These are phyloP conservation scores for Penicillium coprophilum DNA, from an alignment of 495 filamentous ascomycete genomes.

Conservation along the genomic window DNA sequence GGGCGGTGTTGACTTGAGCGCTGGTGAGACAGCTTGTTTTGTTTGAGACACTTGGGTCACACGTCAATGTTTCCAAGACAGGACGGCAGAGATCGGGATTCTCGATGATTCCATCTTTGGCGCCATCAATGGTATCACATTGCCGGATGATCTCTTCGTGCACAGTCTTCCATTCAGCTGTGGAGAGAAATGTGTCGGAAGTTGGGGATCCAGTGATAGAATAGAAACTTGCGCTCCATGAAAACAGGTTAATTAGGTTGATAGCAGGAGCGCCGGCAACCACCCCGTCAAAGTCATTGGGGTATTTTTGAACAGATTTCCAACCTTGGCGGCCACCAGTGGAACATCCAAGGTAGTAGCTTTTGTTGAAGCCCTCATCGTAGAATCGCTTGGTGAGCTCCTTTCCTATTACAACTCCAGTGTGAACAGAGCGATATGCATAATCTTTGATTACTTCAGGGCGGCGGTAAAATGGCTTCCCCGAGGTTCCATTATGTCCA, in stretches of 20 bases:
- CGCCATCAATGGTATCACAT: slow-evolving; percentile 65
- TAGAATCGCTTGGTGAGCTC: slow-evolving; percentile 51
- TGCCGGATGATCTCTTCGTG: slow-evolving; percentile 60
- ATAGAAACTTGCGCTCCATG: slow-evolving; percentile 56
- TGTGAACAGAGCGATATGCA: slow-evolving; percentile 49
- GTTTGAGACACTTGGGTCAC: slow-evolving; percentile 33
- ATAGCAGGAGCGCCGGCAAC: slow-evolving; percentile 57
- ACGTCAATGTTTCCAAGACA: slow-evolving; percentile 52
- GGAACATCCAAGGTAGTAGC: slow-evolving; percentile 58
- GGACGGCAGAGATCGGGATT: slow-evolving; percentile 58
- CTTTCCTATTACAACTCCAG: slow-evolving; percentile 53
- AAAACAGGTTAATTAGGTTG: slow-evolving; percentile 51
- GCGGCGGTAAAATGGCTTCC: slow-evolving; percentile 50
- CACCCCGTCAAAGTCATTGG: slow-evolving; percentile 64
- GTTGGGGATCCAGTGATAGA: slow-evolving; percentile 46
- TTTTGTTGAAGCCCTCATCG: slow-evolving; percentile 41
- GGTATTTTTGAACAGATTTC: slow-evolving; percentile 50
- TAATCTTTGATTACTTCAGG: slow-evolving; percentile 53
- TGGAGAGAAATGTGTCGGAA: slow-evolving; percentile 51
- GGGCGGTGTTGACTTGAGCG: slow-evolving; percentile 54
- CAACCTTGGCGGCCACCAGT: slow-evolving; percentile 57
- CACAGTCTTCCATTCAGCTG: slow-evolving; percentile 51
- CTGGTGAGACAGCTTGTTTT: slow-evolving; percentile 53
- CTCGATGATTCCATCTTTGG: slow-evolving; percentile 68
- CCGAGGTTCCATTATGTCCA: slow-evolving; percentile 56